A percentile compares a stretch with the other conserved stretches of the same genome.
These are phyloP conservation scores for Chenopodium formosanum DNA, from an alignment of 148 eudicot genomes.

Conservation along the genomic window DNA sequence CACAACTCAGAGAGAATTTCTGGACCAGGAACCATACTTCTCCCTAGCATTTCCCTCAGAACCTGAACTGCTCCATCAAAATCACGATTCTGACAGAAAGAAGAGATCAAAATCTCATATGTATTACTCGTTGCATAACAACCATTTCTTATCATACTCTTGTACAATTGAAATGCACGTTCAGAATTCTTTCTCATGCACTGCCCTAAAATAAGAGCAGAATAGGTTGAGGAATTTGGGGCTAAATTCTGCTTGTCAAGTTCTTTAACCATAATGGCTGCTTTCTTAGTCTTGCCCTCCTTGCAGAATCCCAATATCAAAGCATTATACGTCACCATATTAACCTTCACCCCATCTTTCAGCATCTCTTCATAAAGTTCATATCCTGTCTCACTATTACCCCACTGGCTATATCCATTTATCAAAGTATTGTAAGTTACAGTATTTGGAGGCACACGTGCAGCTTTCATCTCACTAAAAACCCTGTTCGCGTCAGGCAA, in stretches of 20 bases:
- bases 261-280: conserved; percentile 65
- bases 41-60: conserved; percentile 59
- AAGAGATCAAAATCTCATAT: conserved; percentile 45
- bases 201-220: conserved; percentile 81
- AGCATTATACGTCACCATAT: conserved; percentile 72
- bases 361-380: conserved; percentile 69
- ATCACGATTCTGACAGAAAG: conserved; percentile 66
- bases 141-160: conserved; percentile 60
- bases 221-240: conserved; percentile 71
- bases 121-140: conserved; percentile 55
- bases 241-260: conserved; percentile 54
- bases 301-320: conserved; percentile 72
- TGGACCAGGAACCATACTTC: conserved; percentile 47
- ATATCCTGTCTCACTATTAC: conserved; percentile 45
- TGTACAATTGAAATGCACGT: conserved; percentile 68
- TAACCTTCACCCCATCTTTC: conserved; percentile 47
- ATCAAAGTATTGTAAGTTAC: conserved; percentile 68
- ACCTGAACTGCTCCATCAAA: conserved; percentile 66
- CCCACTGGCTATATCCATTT: conserved; percentile 53
- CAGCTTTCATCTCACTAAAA: conserved; percentile 60
- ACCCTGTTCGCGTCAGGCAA: conserved; percentile 64
- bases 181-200: conserved; percentile 70
- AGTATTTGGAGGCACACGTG: conserved; percentile 46
- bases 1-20: conserved; percentile 40
- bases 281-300: conserved; percentile 73